A percentile compares a stretch with the other conserved stretches of the same genome.
phyloP scores from a whole-genome alignment of 2,329 filamentous ascomycete genomes.

The Pseudogymnoascus sp. region DNA sequence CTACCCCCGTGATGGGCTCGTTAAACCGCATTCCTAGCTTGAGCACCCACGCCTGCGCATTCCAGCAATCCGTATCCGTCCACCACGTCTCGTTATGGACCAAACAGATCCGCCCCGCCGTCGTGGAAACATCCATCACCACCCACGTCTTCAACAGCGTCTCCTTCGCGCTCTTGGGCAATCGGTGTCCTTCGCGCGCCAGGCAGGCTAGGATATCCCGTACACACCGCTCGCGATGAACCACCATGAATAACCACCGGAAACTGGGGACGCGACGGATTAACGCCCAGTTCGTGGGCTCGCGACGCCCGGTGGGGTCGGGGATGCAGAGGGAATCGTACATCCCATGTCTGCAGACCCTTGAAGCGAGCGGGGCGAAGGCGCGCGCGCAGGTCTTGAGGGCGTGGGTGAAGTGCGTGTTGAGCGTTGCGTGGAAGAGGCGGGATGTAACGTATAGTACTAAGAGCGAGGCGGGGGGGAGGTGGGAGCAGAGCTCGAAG shows the following conservation, averaged over 20 bases:
- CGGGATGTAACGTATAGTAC: conserved; percentile 57
- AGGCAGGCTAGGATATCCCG: conserved; percentile 56
- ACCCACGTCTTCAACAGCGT: conserved; percentile 64
- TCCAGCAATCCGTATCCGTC: conserved; percentile 51
- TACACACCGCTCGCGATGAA: conserved; percentile 47
- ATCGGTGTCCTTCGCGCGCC: conserved; percentile 46
- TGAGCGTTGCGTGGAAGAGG: conserved; percentile 52
- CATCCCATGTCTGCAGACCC: conserved; percentile 52
- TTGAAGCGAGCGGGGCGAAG: conserved; percentile 46
- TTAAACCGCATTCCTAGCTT: conserved; percentile 66
- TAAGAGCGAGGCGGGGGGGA: conserved; percentile 49
- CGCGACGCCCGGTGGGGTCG: conserved; percentile 46
- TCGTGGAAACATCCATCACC: conserved; percentile 58
- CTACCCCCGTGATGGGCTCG: conserved; percentile 49
- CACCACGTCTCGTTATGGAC: conserved; percentile 47
- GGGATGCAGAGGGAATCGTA: conserved; percentile 49
- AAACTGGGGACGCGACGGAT: conserved; percentile 52
- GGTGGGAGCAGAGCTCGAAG: conserved; percentile 45
- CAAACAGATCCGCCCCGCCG: conserved; percentile 43
- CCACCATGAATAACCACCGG: conserved; percentile 59
- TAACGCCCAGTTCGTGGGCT: conserved; percentile 20
- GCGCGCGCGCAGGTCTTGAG: conserved; percentile 46
- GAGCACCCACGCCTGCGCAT: conserved; percentile 55
- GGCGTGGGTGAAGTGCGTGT: conserved; percentile 49
- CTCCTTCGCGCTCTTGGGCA: conserved; percentile 39